Percentiles rank a stretch among this genome's conserved stretches.
phyloP scores from a whole-genome alignment of 2,329 filamentous ascomycete genomes.

The Pyrenophora tritici-repentis region DNA sequence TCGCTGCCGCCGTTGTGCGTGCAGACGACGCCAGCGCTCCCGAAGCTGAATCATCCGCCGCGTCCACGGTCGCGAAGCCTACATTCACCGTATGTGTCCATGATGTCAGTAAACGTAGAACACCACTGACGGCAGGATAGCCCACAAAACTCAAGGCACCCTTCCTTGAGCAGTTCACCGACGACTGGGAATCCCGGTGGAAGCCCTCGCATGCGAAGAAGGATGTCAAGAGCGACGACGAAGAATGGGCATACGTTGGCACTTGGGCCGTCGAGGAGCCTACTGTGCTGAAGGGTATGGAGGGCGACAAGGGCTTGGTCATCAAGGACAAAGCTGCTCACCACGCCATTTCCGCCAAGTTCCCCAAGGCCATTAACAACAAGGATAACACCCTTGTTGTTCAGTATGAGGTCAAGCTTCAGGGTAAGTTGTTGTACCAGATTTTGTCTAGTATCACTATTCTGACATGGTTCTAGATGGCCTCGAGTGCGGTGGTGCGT shows the following conservation, averaged over 20 bases:
- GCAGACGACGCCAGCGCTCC: constrained; percentile 61
- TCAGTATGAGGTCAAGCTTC: constrained; percentile 99
- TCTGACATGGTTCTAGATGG: constrained; percentile 66
- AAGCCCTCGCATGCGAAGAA: constrained; percentile 97
- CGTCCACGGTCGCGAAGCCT: constrained; percentile 69
- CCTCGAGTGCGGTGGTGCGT: constrained; percentile 96
- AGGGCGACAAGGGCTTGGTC: constrained; percentile 94
- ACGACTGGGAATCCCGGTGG: constrained; percentile 94
- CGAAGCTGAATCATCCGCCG: constrained; percentile 59
- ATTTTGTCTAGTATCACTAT: neutral
- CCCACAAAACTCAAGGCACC: constrained; percentile 86
- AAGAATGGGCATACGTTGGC: constrained; percentile 95
- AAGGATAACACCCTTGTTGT: constrained; percentile 97
- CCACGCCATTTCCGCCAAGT: constrained; percentile 99
- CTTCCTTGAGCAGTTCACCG: constrained; percentile 98
- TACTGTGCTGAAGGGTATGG: constrained; percentile 83
- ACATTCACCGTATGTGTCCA: constrained; percentile 79
- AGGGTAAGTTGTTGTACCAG: constrained; percentile 68
- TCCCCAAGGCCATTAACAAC: constrained; percentile 94
- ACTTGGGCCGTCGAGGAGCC: constrained; percentile 98
- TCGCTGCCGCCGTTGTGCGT: constrained; percentile 74
- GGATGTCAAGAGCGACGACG: constrained; percentile 75
- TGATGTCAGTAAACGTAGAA: neutral
- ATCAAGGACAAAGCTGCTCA: constrained; percentile 98
- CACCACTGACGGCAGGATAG: constrained; percentile 56